phyloP scores from a whole-genome alignment of 352 stramenopile genomes.

The Albugo laibachii region DNA sequence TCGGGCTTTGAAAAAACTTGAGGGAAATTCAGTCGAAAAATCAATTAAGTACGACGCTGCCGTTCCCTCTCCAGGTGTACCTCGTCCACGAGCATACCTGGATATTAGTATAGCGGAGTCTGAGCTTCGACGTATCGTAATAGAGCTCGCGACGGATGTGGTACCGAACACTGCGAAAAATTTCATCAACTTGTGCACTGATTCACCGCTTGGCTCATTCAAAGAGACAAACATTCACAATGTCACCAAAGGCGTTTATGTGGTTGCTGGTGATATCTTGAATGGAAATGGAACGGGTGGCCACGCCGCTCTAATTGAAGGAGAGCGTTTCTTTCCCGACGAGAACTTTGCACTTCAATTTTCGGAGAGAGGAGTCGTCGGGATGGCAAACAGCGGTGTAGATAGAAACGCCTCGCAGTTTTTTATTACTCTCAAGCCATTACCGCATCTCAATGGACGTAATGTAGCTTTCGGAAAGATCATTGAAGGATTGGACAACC shows the following conservation, averaged over 20 bases:
- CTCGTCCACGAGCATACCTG: constrained; percentile 51
- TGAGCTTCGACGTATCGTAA: constrained; percentile 48
- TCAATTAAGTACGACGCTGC: constrained; percentile 49
- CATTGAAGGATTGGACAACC: constrained; percentile 58
- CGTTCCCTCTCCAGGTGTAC: constrained; percentile 19
- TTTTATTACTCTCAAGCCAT: constrained; percentile 89
- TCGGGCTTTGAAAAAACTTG: constrained; percentile 70
- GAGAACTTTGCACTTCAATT: constrained; percentile 79
- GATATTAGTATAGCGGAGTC: constrained; percentile 68
- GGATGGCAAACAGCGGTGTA: constrained; percentile 95
- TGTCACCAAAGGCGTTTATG: constrained; percentile 61
- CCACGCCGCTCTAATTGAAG: constrained; percentile 44
- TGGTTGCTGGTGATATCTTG: constrained; percentile 58
- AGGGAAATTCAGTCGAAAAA: constrained; percentile 22
- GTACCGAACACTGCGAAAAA: constrained; percentile 55
- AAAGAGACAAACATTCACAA: constrained; percentile 74
- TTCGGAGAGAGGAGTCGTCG: constrained; percentile 58
- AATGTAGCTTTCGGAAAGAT: constrained; percentile 79
- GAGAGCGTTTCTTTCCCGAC: constrained; percentile 62
- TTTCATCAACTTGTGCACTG: constrained; percentile 51
- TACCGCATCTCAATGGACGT: constrained; percentile 71
- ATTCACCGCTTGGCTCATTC: constrained; percentile 52
- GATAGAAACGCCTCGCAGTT: constrained; percentile 99
- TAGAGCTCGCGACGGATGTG: constrained; percentile 70
- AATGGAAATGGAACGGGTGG: constrained; percentile 48